These are phyloP conservation scores for Sclerospora graminicola DNA, from an alignment of 352 stramenopile species.

Conservation along the genomic window DNA sequence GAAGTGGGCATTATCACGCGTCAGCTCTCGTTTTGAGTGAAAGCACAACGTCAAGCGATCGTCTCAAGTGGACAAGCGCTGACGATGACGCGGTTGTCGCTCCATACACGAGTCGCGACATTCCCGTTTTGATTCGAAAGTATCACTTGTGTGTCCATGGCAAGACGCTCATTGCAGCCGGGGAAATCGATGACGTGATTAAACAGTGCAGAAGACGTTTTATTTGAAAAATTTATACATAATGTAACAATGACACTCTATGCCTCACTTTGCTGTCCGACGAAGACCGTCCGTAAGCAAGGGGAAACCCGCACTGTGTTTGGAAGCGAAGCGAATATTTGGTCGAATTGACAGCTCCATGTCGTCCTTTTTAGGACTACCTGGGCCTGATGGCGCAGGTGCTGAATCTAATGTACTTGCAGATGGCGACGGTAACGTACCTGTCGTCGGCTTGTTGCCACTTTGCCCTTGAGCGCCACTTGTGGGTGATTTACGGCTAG, in stretches of 20 bases:
- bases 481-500: conserved; percentile 11
- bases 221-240: no score
- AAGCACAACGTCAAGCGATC: conserved; percentile 17
- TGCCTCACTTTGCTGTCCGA: conserved; percentile 12
- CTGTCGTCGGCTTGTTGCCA: conserved; percentile 11
- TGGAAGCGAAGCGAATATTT: conserved; percentile 60
- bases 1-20: conserved; percentile 90
- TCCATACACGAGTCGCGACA: conserved; percentile 54
- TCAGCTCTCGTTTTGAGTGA: conserved; percentile 64
- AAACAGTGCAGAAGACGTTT: no score
- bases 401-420: conserved; percentile 5
- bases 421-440: conserved; percentile 24
- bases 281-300: conserved; percentile 33
- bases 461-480: not conserved
- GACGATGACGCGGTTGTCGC: conserved; percentile 63
- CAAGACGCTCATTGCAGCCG: conserved; percentile 54
- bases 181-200: conserved; percentile 76
- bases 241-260: not conserved
- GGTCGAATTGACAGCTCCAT: conserved; percentile 41
- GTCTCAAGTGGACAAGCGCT: conserved; percentile 72
- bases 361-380: conserved; percentile 8
- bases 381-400: conserved; percentile 1
- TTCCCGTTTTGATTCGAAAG: conserved; percentile 54
- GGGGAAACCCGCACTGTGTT: conserved; percentile 30
- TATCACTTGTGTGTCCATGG: conserved; percentile 83